Evolutionary conservation across 257 asterid genomes (phyloP), one percentile per base, ranked within the genome.

Genomic region (Plectranthus barbatus): DNA sequence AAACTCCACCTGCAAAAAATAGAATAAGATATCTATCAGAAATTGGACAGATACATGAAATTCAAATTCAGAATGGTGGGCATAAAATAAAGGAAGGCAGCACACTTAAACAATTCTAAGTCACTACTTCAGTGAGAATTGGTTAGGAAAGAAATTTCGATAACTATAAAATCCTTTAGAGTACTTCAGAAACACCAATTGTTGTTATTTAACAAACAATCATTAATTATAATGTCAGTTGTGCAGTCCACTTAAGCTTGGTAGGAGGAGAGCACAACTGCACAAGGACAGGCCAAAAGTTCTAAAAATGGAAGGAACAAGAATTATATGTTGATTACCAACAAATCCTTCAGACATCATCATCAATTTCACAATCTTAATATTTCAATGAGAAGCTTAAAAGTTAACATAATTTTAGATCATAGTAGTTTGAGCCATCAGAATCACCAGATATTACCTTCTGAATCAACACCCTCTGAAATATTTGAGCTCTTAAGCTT

Each of bases 401-500:
- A 51, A 55, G 66, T 4, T 45, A 55, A 41, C 62, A 60, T 55
- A 12, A 65, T 20, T 17, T 15, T 21, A 14, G 9, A 13, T 37
- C 24, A n/a, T 55, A 48, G 45, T 7, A 46, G 44, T 23, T 46
- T 47, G 50, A 48, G 34, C 33, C 52, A 34, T 21, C 55, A 17
- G 34, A 39, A 24, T 8, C 39, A 19, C 33, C 17, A 39, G 18
- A 63, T 58, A 66, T 44, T 76, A 92, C 99, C 97, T 92, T 92
- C 81, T 89, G 97, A 78, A 92, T 83, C 83, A 89, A 81, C 74
- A 92, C 78, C 70, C 93, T 84, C 68, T 84, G 93, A 72, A 92
- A 92, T 70, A 92, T 82, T 66, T 92, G 97, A 77, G 97, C 96
- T 83, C 97, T 78, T 80, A 92, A 78, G 82, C 96, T 86, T 33